Evolutionary conservation across 176 grass and related monocot genomes (phyloP).

Genomic region (Zea mays): Zm-B73-REFERENCE-NAM-5.0 NC_050103.1:119479501-119480000

Average conservation of each 20-base stretch:
- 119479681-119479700: neutral
- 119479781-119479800: neutral
- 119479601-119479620: conserved; percentile 93
- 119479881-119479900: neutral
- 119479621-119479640: conserved; percentile 25
- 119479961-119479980: neutral
- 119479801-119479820: neutral
- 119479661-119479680: neutral
- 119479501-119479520: conserved; percentile 13
- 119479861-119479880: neutral
- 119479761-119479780: conserved; percentile 8
- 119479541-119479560: conserved; percentile 96
- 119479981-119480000: neutral
- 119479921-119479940: neutral
- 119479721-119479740: neutral
- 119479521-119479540: conserved; percentile 34
- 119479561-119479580: conserved; percentile 95
- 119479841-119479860: neutral
- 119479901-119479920: neutral
- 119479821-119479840: neutral
- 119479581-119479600: conserved; percentile 91
- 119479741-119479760: neutral
- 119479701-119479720: neutral
- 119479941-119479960: neutral
- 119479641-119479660: neutral